Evolutionary conservation across 2,329 filamentous ascomycete genomes (phyloP).

Genomic region (Ploettnerulaceae sp.): DNA sequence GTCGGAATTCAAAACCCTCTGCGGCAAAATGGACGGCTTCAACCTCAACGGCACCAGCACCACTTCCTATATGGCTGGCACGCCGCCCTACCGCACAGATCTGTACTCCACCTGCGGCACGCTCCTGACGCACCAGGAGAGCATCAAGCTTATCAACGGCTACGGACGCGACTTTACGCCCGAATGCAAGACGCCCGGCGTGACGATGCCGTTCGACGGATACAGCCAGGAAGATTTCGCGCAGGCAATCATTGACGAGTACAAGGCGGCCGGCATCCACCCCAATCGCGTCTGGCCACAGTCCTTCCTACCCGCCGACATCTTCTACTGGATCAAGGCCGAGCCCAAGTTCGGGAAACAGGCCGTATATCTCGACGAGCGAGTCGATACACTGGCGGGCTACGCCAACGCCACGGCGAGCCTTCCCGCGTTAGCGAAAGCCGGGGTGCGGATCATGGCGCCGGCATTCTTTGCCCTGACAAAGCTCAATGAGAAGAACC

Average conservation of each 20-base stretch:
- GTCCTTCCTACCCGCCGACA: slow-evolving; percentile 1
- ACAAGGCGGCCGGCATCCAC: slow-evolving; percentile 1
- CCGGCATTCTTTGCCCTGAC: slow-evolving; percentile 4
- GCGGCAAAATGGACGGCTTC: slow-evolving; percentile 3
- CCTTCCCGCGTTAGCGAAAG: neutral
- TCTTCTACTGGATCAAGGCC: slow-evolving; percentile 7
- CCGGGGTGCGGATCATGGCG: slow-evolving; percentile 4
- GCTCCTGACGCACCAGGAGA: slow-evolving; percentile 5
- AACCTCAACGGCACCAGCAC: slow-evolving; percentile 2
- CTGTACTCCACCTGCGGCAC: slow-evolving; percentile 5
- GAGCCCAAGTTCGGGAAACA: slow-evolving; percentile 4
- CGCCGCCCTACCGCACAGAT: slow-evolving; percentile 1
- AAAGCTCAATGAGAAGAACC: neutral
- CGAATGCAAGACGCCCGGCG: slow-evolving; percentile 1
- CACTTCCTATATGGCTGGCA: slow-evolving; percentile 3
- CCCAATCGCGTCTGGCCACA: slow-evolving; percentile 2
- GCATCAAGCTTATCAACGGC: slow-evolving; percentile 2
- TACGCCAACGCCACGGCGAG: slow-evolving; percentile 2
- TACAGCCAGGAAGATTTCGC: slow-evolving; percentile 2
- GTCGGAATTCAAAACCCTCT: slow-evolving; percentile 1
- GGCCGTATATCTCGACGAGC: slow-evolving; percentile 3
- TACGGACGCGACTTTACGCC: slow-evolving; percentile 3
- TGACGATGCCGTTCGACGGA: slow-evolving; percentile 5
- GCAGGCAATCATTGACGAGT: slow-evolving; percentile 1
- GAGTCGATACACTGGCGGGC: neutral